Conservation (phyloP, 805 yeast species). For the Zygosaccharomyces bailii region DNA sequence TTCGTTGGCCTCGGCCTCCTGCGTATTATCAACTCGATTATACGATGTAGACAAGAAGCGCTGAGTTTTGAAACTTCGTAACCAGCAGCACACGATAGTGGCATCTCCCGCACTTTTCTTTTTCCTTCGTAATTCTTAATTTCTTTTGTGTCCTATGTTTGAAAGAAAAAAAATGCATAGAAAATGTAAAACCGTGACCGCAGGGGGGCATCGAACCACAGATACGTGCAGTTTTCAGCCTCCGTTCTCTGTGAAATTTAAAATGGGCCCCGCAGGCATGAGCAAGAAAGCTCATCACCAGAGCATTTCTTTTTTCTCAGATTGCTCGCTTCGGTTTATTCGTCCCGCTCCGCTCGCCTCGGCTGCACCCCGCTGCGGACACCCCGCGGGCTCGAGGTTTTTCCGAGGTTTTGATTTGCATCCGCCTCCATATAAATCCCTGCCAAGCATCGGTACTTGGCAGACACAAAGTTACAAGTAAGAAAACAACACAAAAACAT, state of each 20-base stretch:
- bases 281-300: too few relatives aligned
- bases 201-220: neutral
- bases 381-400: conserved; percentile 1
- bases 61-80: neutral
- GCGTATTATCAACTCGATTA: too few relatives aligned
- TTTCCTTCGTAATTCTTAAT: neutral
- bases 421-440: neutral
- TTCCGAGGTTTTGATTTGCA: neutral
- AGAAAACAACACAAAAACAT: neutral
- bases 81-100: too few relatives aligned
- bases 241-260: too few relatives aligned
- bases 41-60: neutral
- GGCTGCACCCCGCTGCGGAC: conserved; percentile 1
- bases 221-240: neutral
- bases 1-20: too few relatives aligned
- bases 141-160: neutral
- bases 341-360: neutral
- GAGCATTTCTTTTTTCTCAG: too few relatives aligned
- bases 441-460: neutral
- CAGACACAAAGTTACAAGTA: neutral
- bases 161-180: neutral
- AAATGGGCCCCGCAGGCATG: too few relatives aligned
- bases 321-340: neutral
- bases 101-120: neutral
- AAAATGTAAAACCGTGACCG: neutral